Evolutionary conservation across 1,284 basidiomycete species (phyloP).

Genomic region (Thelephora terrestris): DNA sequence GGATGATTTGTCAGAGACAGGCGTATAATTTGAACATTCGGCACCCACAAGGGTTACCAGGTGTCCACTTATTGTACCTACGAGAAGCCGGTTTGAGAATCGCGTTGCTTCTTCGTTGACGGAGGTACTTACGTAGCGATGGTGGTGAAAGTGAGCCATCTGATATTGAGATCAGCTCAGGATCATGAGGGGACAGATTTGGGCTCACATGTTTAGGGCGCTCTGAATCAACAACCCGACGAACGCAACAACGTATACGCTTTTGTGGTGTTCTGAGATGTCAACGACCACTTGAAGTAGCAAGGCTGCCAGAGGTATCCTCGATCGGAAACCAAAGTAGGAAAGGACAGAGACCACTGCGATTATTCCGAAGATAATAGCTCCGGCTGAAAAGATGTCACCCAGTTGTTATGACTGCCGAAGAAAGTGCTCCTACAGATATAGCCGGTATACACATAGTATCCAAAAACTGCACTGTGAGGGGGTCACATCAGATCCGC

Average conservation of each 20-base stretch:
- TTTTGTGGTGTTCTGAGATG: conserved; percentile 72
- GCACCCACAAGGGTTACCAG: conserved; percentile 52
- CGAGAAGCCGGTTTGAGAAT: conserved; percentile 4
- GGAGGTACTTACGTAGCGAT: conserved; percentile 49
- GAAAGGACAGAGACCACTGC: conserved; percentile 51
- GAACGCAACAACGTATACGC: conserved; percentile 75
- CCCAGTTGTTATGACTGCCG: conserved; percentile 16
- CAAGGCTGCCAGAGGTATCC: conserved; percentile 73
- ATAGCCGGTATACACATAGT: conserved; percentile 73
- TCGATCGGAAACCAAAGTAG: conserved; percentile 57
- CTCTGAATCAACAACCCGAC: conserved; percentile 62
- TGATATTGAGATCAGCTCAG: conserved; percentile 15
- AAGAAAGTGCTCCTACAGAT: conserved; percentile 42
- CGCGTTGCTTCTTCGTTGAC: neutral
- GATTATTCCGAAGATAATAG: conserved; percentile 70
- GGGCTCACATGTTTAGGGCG: conserved; percentile 52
- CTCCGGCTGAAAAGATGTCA: conserved; percentile 38
- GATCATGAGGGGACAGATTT: conserved; percentile 9
- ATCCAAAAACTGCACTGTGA: conserved; percentile 49
- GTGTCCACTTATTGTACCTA: conserved; percentile 71
- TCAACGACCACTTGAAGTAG: conserved; percentile 79
- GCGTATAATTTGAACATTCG: neutral
- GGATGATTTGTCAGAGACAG: neutral
- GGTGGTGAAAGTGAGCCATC: conserved; percentile 61
- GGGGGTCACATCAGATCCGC: conserved; percentile 5